Evolutionary conservation across 345 rosid species (phyloP), one percentile per base, ranked within the genome.

Genomic region (Moringa oleifera): DNA sequence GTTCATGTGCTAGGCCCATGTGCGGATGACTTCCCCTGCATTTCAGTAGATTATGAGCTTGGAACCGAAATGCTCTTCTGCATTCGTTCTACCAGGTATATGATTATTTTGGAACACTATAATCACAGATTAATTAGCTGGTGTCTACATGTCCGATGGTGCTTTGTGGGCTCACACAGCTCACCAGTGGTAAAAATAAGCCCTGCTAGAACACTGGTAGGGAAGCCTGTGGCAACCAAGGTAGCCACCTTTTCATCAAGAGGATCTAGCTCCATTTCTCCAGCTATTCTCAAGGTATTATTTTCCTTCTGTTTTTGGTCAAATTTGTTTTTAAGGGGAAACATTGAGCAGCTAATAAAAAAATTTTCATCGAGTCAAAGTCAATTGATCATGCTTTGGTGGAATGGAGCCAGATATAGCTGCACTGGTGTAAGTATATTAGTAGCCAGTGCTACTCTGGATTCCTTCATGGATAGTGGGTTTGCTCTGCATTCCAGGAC

Each of bases 191-290:
- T 66, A 0, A 66, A 67, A 41, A n/a, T 75, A 28, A 70, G 72
- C 18, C 53, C 52, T 56, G 61, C 77, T 7, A 70, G 16, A 66
- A 75, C 75, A 62, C 51, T 66, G 4, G 53, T 70, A 6, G 75
- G 79, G 15, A 71, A 56, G 10, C 80, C 81, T 18, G 54, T 75
- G 0, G 56, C 77, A 49, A 55, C 82, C 20, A 75, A 73, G 23
- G 71, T 79, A 25, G 59, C 87, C 20, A 46, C 50, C 23, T 82
- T 82, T 61, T 75, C 87, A 24, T 76, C 83, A 4, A 73, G 87
- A 78, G 85, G 90, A 28, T 87, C 90, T 20, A 85, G 76, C 47
- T 80, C 88, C 6, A 53, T 85, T 17, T 73, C 84, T 53, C 80
- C 80, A 53, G 61, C 60, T 25, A 71, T 80, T 31, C 65, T 73